Percentiles rank a stretch among this genome's conserved stretches.
phyloP scores from a whole-genome alignment of 208 protist genomes.

The Leptomonas seymouri region DNA sequence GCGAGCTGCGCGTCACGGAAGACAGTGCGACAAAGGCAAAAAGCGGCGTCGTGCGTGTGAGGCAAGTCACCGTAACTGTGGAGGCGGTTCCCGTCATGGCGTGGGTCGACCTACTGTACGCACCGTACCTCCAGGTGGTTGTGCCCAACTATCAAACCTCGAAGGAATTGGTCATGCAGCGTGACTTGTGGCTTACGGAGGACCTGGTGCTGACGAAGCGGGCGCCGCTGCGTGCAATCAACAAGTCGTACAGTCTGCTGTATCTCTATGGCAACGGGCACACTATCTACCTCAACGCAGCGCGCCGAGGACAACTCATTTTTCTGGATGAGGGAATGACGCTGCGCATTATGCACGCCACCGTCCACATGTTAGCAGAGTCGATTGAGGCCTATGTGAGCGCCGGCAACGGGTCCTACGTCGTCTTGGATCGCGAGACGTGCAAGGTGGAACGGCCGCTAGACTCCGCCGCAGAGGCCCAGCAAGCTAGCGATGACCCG shows the following conservation, averaged over 20 bases:
- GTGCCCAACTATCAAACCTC: conserved; percentile 48
- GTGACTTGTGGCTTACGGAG: conserved; percentile 48
- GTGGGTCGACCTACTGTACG: conserved; percentile 57
- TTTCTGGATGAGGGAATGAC: conserved; percentile 73
- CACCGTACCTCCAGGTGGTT: conserved; percentile 63
- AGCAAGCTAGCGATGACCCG: neutral
- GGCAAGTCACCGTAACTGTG: conserved; percentile 38
- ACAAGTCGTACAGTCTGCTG: conserved; percentile 51
- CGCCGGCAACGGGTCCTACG: conserved; percentile 74
- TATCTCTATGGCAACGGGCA: conserved; percentile 60
- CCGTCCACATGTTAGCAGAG: conserved; percentile 51
- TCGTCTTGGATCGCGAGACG: conserved; percentile 46
- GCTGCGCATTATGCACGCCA: conserved; percentile 65
- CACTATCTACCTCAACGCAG: conserved; percentile 60
- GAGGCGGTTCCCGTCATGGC: conserved; percentile 47
- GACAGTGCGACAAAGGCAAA: conserved; percentile 7
- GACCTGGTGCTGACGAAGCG: conserved; percentile 54
- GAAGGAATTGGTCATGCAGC: conserved; percentile 48
- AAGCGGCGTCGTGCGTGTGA: conserved; percentile 40
- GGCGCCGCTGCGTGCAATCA: conserved; percentile 45
- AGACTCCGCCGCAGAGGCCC: neutral
- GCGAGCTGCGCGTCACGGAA: conserved; percentile 12
- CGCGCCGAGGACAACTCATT: conserved; percentile 36
- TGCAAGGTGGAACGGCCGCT: conserved; percentile 28
- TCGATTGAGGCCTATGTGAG: conserved; percentile 57